phyloP scores from a whole-genome alignment of 202 grass and related monocot genomes.

The Carex sylvatica region DNA sequence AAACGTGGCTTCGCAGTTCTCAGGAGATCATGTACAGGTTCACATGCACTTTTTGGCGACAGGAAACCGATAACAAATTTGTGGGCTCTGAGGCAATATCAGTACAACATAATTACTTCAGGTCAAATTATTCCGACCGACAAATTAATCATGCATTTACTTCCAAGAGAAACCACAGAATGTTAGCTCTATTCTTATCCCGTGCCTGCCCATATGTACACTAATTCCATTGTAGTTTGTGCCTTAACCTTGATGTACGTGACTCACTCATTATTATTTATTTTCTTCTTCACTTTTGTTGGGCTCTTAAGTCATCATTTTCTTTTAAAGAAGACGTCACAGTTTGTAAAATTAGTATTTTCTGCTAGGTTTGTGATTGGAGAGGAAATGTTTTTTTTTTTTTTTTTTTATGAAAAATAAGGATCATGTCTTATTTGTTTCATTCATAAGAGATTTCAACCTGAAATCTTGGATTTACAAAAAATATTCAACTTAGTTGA shows the following conservation, averaged over 20 bases:
- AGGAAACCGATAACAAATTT: neutral
- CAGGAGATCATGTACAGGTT: neutral
- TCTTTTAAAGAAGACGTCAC: no score
- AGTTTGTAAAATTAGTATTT: no score
- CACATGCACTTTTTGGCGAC: constrained; percentile 15
- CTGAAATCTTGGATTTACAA: no score
- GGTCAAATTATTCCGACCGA: constrained; percentile 4
- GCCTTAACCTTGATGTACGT: neutral
- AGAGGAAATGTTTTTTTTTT: no score
- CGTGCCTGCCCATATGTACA: neutral
- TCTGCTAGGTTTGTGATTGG: no score
- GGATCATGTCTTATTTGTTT: no score
- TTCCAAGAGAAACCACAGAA: constrained; percentile 8
- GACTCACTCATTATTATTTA: no score
- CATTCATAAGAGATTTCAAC: no score
- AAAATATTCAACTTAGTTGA: no score
- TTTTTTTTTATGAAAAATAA: no score
- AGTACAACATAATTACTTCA: constrained; percentile 17
- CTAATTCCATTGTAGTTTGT: neutral
- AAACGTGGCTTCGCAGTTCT: neutral
- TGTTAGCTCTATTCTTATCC: neutral
- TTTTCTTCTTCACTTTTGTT: no score
- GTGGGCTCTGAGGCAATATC: neutral
- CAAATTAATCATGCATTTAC: constrained; percentile 6
- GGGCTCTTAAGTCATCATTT: no score